These are phyloP conservation scores for Zea mays DNA, from an alignment of 176 grass and related monocot species.

Conservation along the genomic window DNA sequence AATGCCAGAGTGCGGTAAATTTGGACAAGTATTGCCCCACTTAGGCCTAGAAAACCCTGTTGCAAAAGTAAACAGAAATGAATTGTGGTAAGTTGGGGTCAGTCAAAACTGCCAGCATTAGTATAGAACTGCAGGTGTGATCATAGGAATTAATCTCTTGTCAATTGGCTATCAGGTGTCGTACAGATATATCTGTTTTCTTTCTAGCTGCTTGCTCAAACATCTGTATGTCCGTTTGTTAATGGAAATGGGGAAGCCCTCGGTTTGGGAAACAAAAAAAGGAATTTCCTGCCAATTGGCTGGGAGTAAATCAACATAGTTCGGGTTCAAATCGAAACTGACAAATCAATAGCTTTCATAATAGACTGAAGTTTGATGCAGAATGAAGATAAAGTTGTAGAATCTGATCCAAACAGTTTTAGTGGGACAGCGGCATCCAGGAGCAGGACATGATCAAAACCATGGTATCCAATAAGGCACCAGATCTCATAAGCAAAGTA, in stretches of 20 bases:
- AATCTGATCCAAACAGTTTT: not conserved
- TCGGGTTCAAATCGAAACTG: not conserved
- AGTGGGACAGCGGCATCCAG: not conserved
- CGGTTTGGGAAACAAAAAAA: not conserved
- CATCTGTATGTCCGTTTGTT: not conserved
- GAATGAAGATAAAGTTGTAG: not conserved
- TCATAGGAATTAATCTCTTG: not conserved
- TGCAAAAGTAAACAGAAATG: slow-evolving; percentile 20
- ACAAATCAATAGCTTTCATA: not conserved
- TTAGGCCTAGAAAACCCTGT: slow-evolving; percentile 87
- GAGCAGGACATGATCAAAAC: not conserved
- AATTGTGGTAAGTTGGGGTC: not conserved
- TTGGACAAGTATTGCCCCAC: slow-evolving; percentile 84
- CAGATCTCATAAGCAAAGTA: not conserved
- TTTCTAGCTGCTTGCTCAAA: not conserved
- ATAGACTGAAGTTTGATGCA: not conserved
- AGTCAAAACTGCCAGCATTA: slow-evolving; percentile 5
- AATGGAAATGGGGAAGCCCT: not conserved
- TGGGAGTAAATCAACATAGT: not conserved
- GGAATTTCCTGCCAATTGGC: not conserved
- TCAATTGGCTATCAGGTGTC: not conserved
- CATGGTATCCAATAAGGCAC: not conserved
- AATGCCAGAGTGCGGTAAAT: slow-evolving; percentile 42
- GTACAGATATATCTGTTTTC: not conserved
- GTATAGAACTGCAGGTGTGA: not conserved